Conservation (phyloP, 257 asterid genomes). For the Capsicum baccatum region DNA sequence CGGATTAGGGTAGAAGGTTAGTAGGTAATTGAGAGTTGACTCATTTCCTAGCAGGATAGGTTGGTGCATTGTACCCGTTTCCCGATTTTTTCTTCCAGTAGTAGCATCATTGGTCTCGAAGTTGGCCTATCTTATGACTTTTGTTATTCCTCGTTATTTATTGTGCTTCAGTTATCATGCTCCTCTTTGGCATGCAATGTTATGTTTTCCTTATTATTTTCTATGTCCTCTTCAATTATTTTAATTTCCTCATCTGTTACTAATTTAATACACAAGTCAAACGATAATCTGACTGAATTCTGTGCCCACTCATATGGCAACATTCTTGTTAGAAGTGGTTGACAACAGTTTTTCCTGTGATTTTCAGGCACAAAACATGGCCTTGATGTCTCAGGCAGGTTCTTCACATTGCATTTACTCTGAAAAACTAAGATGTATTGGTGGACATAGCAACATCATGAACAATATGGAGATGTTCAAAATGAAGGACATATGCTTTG, state of each 20-base stretch:
- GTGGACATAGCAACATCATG: slow-evolving; percentile 38
- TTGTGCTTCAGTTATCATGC: too few relatives aligned
- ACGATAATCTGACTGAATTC: not conserved
- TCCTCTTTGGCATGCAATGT: too few relatives aligned
- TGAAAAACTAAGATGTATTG: slow-evolving; percentile 46
- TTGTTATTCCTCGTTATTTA: too few relatives aligned
- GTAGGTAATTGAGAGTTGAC: too few relatives aligned
- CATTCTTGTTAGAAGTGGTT: not conserved
- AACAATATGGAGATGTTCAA: slow-evolving; percentile 46
- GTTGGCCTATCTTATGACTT: too few relatives aligned
- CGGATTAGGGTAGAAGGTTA: too few relatives aligned
- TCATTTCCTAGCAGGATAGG: too few relatives aligned
- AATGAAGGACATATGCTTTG: slow-evolving; percentile 48
- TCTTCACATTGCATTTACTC: slow-evolving; percentile 55
- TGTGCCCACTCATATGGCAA: not conserved
- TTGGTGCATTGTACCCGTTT: too few relatives aligned
- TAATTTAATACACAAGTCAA: not conserved
- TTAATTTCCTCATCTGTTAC: not conserved
- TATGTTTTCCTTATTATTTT: too few relatives aligned
- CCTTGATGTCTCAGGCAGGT: slow-evolving; percentile 70
- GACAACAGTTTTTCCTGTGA: slow-evolving; percentile 9
- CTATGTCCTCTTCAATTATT: not conserved
- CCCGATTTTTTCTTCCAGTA: too few relatives aligned
- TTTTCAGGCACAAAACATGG: slow-evolving; percentile 67
- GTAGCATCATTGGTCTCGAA: too few relatives aligned